phyloP scores from a whole-genome alignment of 805 yeast genomes.

The Candida khao-thaluensis region DNA sequence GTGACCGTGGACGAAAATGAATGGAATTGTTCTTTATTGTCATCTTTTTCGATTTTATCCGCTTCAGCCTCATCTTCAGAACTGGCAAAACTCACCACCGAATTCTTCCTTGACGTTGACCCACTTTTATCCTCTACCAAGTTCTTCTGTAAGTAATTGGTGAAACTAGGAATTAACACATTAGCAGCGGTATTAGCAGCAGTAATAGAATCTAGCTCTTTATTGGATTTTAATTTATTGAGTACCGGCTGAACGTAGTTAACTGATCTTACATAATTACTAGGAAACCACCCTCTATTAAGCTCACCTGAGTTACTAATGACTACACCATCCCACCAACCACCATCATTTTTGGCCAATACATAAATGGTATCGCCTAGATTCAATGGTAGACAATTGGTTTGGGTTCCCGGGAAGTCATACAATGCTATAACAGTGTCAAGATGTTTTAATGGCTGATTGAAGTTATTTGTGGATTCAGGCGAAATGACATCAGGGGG shows the following conservation, averaged over 20 bases:
- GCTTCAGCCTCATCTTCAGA: slow-evolving; percentile 24
- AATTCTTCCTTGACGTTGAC: slow-evolving; percentile 43
- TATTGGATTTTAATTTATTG: slow-evolving; percentile 35
- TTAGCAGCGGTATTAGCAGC: slow-evolving; percentile 49
- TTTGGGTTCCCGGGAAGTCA: slow-evolving; percentile 53
- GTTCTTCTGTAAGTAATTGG: slow-evolving; percentile 36
- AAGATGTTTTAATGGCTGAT: slow-evolving; percentile 36
- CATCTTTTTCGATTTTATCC: background rate
- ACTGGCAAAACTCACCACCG: slow-evolving; percentile 50
- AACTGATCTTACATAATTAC: slow-evolving; percentile 52
- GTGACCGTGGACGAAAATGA: slow-evolving; percentile 10
- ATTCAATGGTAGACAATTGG: slow-evolving; percentile 50
- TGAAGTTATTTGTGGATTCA: slow-evolving; percentile 20
- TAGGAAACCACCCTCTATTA: slow-evolving; percentile 84
- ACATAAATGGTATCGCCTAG: slow-evolving; percentile 75
- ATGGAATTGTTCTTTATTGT: slow-evolving; percentile 6
- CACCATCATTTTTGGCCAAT: slow-evolving; percentile 56
- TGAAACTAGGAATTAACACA: slow-evolving; percentile 42
- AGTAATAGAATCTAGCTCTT: slow-evolving; percentile 42
- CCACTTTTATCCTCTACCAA: slow-evolving; percentile 34
- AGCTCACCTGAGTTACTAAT: slow-evolving; percentile 37
- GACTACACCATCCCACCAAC: slow-evolving; percentile 87
- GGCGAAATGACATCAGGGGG: slow-evolving; percentile 40
- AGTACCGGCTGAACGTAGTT: slow-evolving; percentile 43
- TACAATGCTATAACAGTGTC: slow-evolving; percentile 61